phyloP scores from a whole-genome alignment of 495 filamentous ascomycete genomes.

The Penicillium pancosmium region DNA sequence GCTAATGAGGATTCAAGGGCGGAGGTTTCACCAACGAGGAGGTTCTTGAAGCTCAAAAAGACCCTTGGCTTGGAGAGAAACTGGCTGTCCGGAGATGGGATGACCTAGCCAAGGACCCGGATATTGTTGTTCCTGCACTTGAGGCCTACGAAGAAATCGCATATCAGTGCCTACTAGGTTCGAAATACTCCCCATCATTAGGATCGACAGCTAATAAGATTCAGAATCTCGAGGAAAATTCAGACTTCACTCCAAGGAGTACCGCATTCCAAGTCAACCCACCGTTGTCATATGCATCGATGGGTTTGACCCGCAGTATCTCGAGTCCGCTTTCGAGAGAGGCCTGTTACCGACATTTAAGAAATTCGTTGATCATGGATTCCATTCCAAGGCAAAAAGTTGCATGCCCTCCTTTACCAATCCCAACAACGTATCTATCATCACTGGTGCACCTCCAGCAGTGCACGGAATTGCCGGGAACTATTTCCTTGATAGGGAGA shows the following conservation, averaged over 20 bases:
- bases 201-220: background rate
- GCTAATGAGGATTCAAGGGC: slow-evolving; percentile 16
- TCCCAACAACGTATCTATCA: slow-evolving; percentile 40
- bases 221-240: slow-evolving; percentile 23
- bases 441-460: slow-evolving; percentile 34
- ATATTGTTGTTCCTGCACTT: slow-evolving; percentile 26
- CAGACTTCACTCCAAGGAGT: slow-evolving; percentile 24
- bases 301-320: slow-evolving; percentile 40
- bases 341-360: slow-evolving; percentile 34
- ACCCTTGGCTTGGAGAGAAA: slow-evolving; percentile 37
- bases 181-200: background rate
- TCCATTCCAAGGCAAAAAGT: slow-evolving; percentile 33
- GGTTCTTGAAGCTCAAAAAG: slow-evolving; percentile 28
- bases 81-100: slow-evolving; percentile 42
- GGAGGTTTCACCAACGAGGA: slow-evolving; percentile 38
- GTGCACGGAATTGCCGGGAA: slow-evolving; percentile 41
- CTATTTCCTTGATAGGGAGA: slow-evolving; percentile 38
- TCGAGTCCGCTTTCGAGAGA: slow-evolving; percentile 27
- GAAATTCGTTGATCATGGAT: slow-evolving; percentile 29
- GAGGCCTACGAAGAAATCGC: slow-evolving; percentile 27
- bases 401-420: slow-evolving; percentile 44
- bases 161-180: slow-evolving; percentile 26
- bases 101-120: slow-evolving; percentile 39
- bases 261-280: slow-evolving; percentile 24
- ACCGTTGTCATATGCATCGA: slow-evolving; percentile 41